Percentiles rank a stretch among this genome's conserved stretches.
Conservation (phyloP, 176 grass and related monocot genomes). For the Oryza glaberrima region DNA sequence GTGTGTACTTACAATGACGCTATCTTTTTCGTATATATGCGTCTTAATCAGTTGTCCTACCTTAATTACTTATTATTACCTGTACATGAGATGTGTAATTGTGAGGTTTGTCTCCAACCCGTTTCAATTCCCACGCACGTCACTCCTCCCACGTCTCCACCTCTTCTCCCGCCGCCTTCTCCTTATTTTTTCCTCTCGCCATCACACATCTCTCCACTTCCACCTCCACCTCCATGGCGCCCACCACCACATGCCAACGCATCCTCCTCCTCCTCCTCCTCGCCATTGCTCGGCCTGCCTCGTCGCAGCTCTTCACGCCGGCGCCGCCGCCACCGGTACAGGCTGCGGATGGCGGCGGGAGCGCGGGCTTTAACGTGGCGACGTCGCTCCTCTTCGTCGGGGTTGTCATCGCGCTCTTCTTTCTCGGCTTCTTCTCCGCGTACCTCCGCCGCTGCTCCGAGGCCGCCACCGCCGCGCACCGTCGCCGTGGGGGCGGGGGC, state of each 20-base stretch:
- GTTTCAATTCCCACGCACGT: not conserved
- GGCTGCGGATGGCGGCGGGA: not conserved
- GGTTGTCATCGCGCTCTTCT: constrained; percentile 63
- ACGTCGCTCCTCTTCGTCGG: constrained; percentile 55
- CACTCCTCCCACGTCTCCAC: constrained; percentile 47
- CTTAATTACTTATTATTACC: not conserved
- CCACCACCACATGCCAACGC: not conserved
- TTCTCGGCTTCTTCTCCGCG: constrained; percentile 70
- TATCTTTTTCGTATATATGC: too few relatives aligned
- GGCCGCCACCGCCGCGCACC: constrained; percentile 5
- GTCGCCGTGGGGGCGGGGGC: not conserved
- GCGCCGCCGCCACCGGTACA: constrained; percentile 11
- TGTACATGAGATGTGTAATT: not conserved
- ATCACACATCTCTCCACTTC: not conserved
- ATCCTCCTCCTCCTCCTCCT: not conserved
- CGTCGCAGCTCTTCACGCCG: constrained; percentile 31
- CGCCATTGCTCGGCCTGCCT: constrained; percentile 11
- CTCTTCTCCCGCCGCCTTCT: not conserved
- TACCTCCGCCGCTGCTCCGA: constrained; percentile 59
- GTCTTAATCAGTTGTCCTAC: not conserved
- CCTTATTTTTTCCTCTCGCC: constrained; percentile 1
- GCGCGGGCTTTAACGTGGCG: constrained; percentile 39
- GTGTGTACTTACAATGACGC: too few relatives aligned
- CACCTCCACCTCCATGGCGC: not conserved
- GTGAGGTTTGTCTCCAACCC: not conserved